Evolutionary conservation across 139 green algal genomes (phyloP), one percentile per base, ranked within the genome.

Genomic region (Picochlorum sp.): DNA sequence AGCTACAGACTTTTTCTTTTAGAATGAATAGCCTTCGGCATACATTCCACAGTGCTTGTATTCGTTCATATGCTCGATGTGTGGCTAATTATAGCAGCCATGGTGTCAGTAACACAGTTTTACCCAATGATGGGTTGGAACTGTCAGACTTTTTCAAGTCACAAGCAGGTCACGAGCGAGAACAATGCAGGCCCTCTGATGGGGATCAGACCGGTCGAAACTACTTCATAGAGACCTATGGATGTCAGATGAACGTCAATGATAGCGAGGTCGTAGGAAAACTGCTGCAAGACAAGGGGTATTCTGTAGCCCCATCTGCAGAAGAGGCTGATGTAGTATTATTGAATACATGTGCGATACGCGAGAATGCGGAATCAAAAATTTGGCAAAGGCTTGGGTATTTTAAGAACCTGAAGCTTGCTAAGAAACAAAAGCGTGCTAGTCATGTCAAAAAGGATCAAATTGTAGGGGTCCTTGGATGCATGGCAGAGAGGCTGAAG

Each of bases 321-420:
- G 52, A 64, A 0, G 63, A 67, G 5, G 85, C 85, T 2, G 72
- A 86, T 45, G 78, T 94, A 5, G 69, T 95, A 7, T 75, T 96
- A n/a, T 34, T 96, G 49, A 96, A 95, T 82, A 96, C 90, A n/a
- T 96, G 90, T 61, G 82, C 89, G 23, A 96, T 96, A 58, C 83
- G 90, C 0, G 90, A 96, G 15, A 87, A 85, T 60, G 89, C 89
- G 16, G 86, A 91, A 64, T 32, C 68, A 49, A 75, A 75, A 64
- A 64, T 93, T 23, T 90, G 84, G 87, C 72, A 81, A 16, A 66
- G 85, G 6, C 73, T 94, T 49, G 72, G 72, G 0, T 74, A 80
- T 18, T 82, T 87, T 66, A 82, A 82, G 57, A 71, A 71, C 30
- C 4, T 82, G 4, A 87, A 84, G 59, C 14, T 23, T 1, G 49